Evolutionary conservation across 495 filamentous ascomycete species (phyloP).

Genomic region (Aspergillus cristatus): DNA sequence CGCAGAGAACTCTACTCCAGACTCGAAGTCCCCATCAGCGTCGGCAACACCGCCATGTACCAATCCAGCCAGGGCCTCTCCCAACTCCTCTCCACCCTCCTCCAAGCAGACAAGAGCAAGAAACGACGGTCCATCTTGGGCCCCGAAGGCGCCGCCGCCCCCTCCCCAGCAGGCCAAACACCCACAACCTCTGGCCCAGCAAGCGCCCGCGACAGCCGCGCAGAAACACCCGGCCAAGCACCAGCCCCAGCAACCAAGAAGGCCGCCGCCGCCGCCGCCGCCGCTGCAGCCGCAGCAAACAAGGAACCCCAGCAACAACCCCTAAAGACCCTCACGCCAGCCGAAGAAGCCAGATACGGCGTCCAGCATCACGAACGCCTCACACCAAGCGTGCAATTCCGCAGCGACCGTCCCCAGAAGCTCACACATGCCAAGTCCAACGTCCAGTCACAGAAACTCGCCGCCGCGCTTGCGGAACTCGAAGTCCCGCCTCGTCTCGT

Average conservation of each 20-base stretch:
- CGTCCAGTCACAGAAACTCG: constrained; percentile 73
- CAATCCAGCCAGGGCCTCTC: constrained; percentile 69
- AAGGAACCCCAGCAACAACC: constrained; percentile 36
- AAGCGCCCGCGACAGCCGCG: constrained; percentile 23
- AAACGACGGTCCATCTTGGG: constrained; percentile 63
- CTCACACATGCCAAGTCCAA: constrained; percentile 74
- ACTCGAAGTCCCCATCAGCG: constrained; percentile 67
- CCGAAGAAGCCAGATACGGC: constrained; percentile 71
- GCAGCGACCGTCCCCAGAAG: constrained; percentile 74
- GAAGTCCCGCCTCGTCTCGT: constrained; percentile 67
- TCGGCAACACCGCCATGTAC: constrained; percentile 59
- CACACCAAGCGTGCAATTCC: constrained; percentile 63
- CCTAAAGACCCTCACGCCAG: constrained; percentile 58
- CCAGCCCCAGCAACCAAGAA: constrained; percentile 37
- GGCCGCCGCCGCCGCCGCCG: constrained; percentile 36
- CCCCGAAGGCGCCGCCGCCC: constrained; percentile 36
- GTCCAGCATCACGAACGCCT: constrained; percentile 81
- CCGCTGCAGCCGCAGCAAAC: constrained; percentile 17
- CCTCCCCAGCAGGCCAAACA: constrained; percentile 42
- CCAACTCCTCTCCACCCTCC: constrained; percentile 68
- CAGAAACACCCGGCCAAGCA: constrained; percentile 30
- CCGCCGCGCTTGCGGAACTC: constrained; percentile 64
- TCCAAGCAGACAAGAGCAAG: constrained; percentile 75
- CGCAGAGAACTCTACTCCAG: constrained; percentile 83
- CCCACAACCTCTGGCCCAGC: constrained; percentile 37